phyloP scores from a whole-genome alignment of 345 rosid genomes.

The Eucalyptus globulus region DNA sequence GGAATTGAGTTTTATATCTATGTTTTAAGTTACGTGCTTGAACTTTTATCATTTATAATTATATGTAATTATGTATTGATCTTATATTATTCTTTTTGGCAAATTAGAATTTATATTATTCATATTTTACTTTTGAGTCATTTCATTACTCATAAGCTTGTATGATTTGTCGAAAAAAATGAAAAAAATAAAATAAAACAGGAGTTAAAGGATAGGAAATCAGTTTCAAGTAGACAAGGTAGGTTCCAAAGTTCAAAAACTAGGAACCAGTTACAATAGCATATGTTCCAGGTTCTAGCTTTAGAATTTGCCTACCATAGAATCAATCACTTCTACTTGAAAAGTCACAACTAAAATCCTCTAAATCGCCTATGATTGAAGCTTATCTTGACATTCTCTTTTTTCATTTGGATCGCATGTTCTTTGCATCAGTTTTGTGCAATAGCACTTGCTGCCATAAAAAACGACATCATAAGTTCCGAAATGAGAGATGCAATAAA shows the following conservation, averaged over 20 bases:
- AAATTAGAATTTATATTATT: rapidly evolving
- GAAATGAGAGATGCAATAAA: not conserved
- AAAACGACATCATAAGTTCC: not conserved
- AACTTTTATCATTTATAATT: no score
- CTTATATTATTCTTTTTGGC: no score
- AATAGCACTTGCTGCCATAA: rapidly evolving
- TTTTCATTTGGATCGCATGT: not conserved
- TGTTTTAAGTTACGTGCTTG: no score
- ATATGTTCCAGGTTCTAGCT: rapidly evolving
- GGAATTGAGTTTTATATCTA: no score
- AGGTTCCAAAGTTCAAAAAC: no score
- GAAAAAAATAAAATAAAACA: rapidly evolving
- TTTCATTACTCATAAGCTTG: no score
- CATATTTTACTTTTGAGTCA: no score
- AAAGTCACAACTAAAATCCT: not conserved
- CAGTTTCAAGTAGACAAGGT: rapidly evolving
- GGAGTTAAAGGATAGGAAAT: rapidly evolving
- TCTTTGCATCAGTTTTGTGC: no score
- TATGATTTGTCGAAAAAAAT: no score
- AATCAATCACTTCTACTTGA: rapidly evolving
- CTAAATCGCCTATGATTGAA: rapidly evolving
- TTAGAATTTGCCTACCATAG: rapidly evolving
- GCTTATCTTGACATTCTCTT: not conserved
- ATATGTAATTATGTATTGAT: rapidly evolving
- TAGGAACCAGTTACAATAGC: rapidly evolving